Conservation (phyloP, 495 filamentous ascomycete genomes). For the Collariella sp. region DNA sequence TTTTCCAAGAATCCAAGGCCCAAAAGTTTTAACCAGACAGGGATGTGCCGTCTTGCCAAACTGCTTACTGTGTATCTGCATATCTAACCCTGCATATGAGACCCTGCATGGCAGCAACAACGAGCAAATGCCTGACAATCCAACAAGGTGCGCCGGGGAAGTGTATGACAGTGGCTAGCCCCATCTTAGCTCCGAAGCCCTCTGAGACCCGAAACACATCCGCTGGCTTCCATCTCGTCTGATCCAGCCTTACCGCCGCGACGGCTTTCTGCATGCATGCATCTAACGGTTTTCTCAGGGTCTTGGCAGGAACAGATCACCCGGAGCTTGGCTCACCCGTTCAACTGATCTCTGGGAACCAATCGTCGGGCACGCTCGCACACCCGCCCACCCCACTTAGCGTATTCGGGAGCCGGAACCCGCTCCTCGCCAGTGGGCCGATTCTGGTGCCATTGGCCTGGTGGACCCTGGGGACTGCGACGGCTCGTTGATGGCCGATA, state of each 20-base stretch:
- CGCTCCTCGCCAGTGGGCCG: conserved; percentile 20
- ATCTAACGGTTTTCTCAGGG: conserved; percentile 8
- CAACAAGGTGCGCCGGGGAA: no score
- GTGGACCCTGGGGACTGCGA: conserved; percentile 3
- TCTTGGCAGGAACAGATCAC: conserved; percentile 21
- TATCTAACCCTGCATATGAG: no score
- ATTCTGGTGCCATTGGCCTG: conserved; percentile 20
- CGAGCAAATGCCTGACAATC: neutral
- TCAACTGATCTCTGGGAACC: conserved; percentile 8
- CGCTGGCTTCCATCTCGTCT: neutral
- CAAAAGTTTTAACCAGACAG: neutral
- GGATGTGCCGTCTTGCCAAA: neutral
- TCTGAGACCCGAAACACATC: neutral
- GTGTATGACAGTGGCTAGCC: no score
- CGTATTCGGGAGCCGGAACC: conserved; percentile 26
- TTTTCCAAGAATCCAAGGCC: neutral
- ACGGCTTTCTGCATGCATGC: conserved; percentile 12
- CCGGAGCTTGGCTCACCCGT: conserved; percentile 3
- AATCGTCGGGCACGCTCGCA: conserved; percentile 2
- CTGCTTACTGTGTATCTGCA: no score
- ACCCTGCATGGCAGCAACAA: no score
- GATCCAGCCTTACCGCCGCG: no score
- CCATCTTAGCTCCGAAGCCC: no score
- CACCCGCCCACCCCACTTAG: conserved; percentile 12
- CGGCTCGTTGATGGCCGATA: conserved; percentile 9